Evolutionary conservation across 2,329 filamentous ascomycete genomes (phyloP), one percentile per base, ranked within the genome.

Genomic region (Chaetomium sp.): DNA sequence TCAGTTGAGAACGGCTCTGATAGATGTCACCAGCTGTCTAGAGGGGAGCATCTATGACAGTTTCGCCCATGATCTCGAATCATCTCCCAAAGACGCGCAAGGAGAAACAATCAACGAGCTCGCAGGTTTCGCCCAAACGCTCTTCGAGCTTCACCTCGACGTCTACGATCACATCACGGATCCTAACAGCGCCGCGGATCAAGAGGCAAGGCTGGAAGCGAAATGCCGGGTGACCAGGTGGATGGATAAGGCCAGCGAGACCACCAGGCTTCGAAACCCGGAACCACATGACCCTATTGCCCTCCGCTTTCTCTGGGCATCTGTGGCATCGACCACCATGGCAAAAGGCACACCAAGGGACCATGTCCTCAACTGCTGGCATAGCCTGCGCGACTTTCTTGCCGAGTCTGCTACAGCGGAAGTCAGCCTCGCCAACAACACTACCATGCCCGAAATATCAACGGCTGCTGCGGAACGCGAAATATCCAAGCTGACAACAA

Each of bases 401-500:
- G 71, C 75, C 4, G 75, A 79, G 1, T 78, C 78, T 38, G 73
- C 77, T 2, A 71, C 77, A 0, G 70, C 77, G 3, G 77, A 81
- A 0, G 85, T 91, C 13, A 80, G 83, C 38, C 80, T 98, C 0
- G 85, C 89, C 4, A 98, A 99, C 75, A 98, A 97, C 73, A 85
- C 87, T 1, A 85, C 93, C 23, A 96, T 99, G 88, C 87, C 92
- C 0, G 91, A 95, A 67, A 85, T 99, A 57, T 97, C 94, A 0
- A 79, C 87, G 2, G 83, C 85, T n/a, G 91, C 92, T 0, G 89
- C 95, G 8, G 93, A 98, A 68, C 88, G 92, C 62, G 94, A 99
- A 74, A 90, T 97, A 29, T 94, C 92, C 13, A 93, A 93, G 72
- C 83, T 98, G 38, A 97, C 92, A 16, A 98, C 94, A 0, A 95